Base-by-base conservation (phyloP, 108 stramenopile species). In the Cyclotella atomus region DNA sequence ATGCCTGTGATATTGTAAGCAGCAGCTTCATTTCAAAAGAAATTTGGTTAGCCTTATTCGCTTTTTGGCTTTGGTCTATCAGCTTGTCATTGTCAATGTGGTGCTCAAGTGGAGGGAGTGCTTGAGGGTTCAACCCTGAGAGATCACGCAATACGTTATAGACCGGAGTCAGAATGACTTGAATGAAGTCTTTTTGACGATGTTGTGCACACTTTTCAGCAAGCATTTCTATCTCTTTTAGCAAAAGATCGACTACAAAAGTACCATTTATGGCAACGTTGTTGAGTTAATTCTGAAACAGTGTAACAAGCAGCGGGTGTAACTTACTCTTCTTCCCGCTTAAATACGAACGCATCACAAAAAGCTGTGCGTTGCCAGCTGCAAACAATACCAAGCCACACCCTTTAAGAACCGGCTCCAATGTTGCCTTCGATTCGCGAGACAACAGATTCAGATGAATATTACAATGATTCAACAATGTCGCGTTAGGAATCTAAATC, bases 321-420 rank as follows among this genome's bases (percentile, higher is more conserved):
- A 7, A 23, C 21, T 52, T 52, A n/a, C 17, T 21, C 21, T 56
- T 30, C 30, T 56, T 56, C 30, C 55, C 55, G 16, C 55, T 56
- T 17, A 56, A 28, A 56, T 30, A 56, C 5, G 25, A 28, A 6
- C 55, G 21, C 30, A 30, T 8, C 14, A 56, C 55, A 28, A 28
- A 56, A 27, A 28, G 14, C 25, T 47, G 8, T n/a, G 29, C 2
- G 21, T 65, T 65, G 24, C 19, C 8, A 2, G 21, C 17, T 28
- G 64, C 64, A 47, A 65, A 49, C 16, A 29, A 8, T 15, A 65
- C 29, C 29, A 30, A 30, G 9, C 64, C 64, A 30, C 46, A 65
- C 29, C 20, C 64, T 29, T 35, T 2, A 10, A 65, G 27, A 16
- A 65, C 9, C 0, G 8, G 46, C 9, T 49, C 46, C 1, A 65